Conservation (phyloP, 305 asterid genomes). For the Withania somnifera region DNA sequence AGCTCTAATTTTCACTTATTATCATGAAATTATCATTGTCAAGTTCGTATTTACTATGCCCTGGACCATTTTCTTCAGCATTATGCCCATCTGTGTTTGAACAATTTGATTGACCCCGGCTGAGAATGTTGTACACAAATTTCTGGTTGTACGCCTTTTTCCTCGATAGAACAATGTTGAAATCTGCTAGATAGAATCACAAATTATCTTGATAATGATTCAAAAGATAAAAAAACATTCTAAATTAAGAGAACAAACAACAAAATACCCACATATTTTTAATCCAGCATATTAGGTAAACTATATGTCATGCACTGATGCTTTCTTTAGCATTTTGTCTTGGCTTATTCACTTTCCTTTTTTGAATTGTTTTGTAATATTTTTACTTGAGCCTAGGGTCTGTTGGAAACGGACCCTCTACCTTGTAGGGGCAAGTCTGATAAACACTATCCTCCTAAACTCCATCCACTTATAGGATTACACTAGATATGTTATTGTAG, state of each 20-base stretch:
- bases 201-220: background rate
- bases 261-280: background rate
- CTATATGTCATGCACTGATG: too few species aligned
- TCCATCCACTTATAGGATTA: too few species aligned
- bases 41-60: slow-evolving; percentile 20
- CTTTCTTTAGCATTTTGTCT: too few species aligned
- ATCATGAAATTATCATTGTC: slow-evolving; percentile 30
- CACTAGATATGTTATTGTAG: too few species aligned
- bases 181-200: slow-evolving; percentile 24
- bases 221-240: background rate
- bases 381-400: too few species aligned
- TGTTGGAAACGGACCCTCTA: too few species aligned
- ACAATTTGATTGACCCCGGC: slow-evolving; percentile 32
- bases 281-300: background rate
- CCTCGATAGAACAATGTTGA: slow-evolving; percentile 25
- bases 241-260: background rate
- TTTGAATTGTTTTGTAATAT: too few species aligned
- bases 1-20: slow-evolving; percentile 70
- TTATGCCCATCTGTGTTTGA: background rate
- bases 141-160: slow-evolving; percentile 25
- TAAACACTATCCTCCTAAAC: too few species aligned
- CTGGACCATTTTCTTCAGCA: slow-evolving; percentile 5
- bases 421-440: too few species aligned
- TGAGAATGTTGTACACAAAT: slow-evolving; percentile 23
- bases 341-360: too few species aligned